Percentiles rank a stretch among this genome's conserved stretches.
These are phyloP conservation scores for Arthrobotrys entomopaga DNA, from an alignment of 2,329 filamentous ascomycete species.

Conservation along the genomic window DNA sequence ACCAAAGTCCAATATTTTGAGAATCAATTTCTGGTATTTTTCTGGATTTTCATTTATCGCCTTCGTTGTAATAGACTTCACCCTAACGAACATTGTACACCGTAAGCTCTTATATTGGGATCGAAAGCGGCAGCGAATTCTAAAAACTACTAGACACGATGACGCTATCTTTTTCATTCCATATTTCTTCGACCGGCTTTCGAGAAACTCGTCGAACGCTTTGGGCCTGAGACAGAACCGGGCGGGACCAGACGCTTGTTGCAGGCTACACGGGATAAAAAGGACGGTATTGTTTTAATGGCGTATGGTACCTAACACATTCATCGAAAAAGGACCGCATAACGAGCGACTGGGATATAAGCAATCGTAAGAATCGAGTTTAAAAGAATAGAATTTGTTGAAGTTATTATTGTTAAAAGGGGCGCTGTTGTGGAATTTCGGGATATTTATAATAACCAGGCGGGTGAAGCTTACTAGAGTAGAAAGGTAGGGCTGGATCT, in stretches of 20 bases:
- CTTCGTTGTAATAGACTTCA: conserved; percentile 15
- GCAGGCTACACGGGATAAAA: conserved; percentile 13
- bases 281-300: conserved; percentile 6
- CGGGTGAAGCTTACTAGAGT: no score
- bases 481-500: no score
- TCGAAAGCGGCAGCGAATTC: conserved; percentile 28
- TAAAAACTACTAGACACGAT: conserved; percentile 11
- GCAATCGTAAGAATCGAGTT: background rate
- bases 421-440: no score
- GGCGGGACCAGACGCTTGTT: conserved; percentile 19
- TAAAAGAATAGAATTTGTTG: background rate
- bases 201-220: no score
- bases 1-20: no score
- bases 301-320: conserved; percentile 20
- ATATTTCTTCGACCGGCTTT: background rate
- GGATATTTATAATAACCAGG: no score
- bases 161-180: no score
- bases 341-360: background rate
- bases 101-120: conserved; percentile 8
- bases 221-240: conserved; percentile 11
- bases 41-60: conserved; percentile 2
- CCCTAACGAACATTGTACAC: conserved; percentile 21
- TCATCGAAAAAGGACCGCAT: conserved; percentile 28
- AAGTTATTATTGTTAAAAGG: no score
- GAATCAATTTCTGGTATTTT: no score